These are phyloP conservation scores for Adansonia digitata DNA, from an alignment of 345 rosid species.

Conservation along the genomic window DNA sequence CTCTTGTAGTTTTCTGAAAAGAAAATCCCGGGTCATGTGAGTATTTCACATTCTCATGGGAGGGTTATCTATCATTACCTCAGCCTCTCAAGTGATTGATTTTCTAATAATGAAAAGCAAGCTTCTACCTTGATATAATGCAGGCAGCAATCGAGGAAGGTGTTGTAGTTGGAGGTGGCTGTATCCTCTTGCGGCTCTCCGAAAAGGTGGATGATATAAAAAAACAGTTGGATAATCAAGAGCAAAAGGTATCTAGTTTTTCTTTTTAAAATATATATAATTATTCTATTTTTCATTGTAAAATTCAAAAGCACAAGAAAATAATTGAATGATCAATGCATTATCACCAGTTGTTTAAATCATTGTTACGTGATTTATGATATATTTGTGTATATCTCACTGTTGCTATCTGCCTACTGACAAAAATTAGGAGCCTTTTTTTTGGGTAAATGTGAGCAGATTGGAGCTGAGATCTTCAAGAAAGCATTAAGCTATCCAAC, in stretches of 20 bases:
- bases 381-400: not conserved
- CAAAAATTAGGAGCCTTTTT: not conserved
- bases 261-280: too few species aligned
- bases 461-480: conserved; percentile 88
- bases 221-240: conserved; percentile 60
- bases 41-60: not conserved
- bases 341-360: too few species aligned
- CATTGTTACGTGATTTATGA: not conserved
- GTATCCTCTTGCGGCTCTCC: conserved; percentile 73
- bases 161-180: conserved; percentile 89
- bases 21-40: not conserved
- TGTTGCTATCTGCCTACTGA: not conserved
- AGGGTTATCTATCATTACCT: not conserved
- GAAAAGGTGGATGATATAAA: conserved; percentile 62
- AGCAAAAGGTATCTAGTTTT: conserved; percentile 57
- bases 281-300: too few species aligned
- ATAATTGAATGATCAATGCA: too few species aligned
- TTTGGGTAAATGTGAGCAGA: conserved; percentile 36
- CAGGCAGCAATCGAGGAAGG: conserved; percentile 98
- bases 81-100: not conserved
- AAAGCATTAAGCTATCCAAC: conserved; percentile 78
- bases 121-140: conserved; percentile 20
- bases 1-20: not conserved
- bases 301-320: too few species aligned
- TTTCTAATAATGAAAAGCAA: not conserved